These are phyloP conservation scores for Tuber brumale DNA, from an alignment of 495 filamentous ascomycete genomes.

Conservation along the genomic window DNA sequence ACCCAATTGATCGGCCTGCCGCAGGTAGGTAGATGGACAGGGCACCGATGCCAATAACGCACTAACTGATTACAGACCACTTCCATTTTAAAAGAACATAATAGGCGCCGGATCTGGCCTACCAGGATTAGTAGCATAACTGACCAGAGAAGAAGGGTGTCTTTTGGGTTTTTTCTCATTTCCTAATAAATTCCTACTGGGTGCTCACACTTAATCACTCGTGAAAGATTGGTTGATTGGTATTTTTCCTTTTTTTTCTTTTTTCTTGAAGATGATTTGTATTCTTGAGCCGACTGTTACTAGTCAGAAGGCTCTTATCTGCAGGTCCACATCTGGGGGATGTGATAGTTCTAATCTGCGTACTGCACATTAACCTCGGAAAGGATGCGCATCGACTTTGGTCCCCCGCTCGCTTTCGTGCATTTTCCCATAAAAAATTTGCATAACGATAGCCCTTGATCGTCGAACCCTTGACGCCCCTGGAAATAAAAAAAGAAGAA, in stretches of 20 bases:
- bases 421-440: background rate
- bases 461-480: background rate
- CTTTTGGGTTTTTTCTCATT: background rate
- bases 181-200: background rate
- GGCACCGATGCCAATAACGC: background rate
- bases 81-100: background rate
- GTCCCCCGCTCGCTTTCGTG: background rate
- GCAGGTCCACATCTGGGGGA: background rate
- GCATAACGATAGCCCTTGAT: constrained; percentile 4
- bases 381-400: constrained; percentile 3
- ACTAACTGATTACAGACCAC: background rate
- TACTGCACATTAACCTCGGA: background rate
- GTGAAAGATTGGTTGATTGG: background rate
- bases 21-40: background rate
- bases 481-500: background rate
- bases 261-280: background rate
- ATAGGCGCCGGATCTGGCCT: background rate
- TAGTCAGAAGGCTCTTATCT: background rate
- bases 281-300: background rate
- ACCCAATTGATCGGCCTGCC: background rate
- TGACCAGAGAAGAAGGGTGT: background rate
- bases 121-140: background rate
- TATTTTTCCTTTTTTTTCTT: background rate
- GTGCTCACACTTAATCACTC: background rate
- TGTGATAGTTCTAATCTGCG: background rate